Conservation (phyloP, 1,139 yeast species). For the Geotrichum siamense region DNA sequence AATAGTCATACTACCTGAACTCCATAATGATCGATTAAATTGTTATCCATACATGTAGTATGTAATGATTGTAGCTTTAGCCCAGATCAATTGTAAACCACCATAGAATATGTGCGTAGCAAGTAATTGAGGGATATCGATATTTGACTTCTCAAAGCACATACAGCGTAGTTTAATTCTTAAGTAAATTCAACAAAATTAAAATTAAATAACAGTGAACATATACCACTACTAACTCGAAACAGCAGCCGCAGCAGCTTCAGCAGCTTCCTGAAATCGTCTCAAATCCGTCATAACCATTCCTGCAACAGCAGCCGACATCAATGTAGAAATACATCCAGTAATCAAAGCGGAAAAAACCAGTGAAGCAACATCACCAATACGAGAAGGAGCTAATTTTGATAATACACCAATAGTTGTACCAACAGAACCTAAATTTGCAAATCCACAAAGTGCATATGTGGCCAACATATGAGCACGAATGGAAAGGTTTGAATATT, state of each 20-base stretch:
- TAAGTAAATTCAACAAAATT: no score
- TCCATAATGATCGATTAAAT: no score
- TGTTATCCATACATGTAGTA: no score
- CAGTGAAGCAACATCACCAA: conserved; percentile 45
- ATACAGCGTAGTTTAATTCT: no score
- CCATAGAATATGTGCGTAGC: no score
- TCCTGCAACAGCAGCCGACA: conserved; percentile 60
- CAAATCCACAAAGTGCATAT: conserved; percentile 59
- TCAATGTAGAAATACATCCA: conserved; percentile 51
- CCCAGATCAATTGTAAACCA: no score
- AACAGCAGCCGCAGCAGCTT: conserved; percentile 12
- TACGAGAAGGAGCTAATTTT: conserved; percentile 48
- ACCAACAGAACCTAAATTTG: conserved; percentile 59
- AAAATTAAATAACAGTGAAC: no score
- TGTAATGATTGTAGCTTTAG: no score
- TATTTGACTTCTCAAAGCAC: no score
- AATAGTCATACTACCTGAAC: no score
- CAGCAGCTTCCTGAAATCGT: conserved; percentile 16
- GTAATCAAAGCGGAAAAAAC: conserved; percentile 48
- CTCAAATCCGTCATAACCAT: conserved; percentile 54
- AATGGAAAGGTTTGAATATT: conserved; percentile 44
- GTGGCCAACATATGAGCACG: conserved; percentile 56
- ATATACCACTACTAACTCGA: no score
- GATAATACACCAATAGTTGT: conserved; percentile 58
- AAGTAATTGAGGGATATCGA: no score